Conservation (phyloP, 192 early-diverging fungal species). For the Backusella macrospora region DNA sequence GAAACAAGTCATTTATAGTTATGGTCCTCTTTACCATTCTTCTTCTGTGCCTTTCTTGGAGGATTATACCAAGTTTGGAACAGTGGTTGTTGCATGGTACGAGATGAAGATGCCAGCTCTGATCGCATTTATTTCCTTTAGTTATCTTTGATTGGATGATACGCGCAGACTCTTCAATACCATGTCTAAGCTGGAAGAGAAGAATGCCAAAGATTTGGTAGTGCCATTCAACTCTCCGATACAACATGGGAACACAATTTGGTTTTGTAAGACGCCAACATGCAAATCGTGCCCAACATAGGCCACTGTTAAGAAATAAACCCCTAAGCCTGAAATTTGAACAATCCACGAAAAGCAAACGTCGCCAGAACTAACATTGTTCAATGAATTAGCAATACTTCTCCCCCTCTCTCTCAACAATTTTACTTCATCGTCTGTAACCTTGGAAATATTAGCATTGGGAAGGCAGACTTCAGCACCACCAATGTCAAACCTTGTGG, state of each 20-base stretch:
- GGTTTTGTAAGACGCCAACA: not conserved
- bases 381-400: not conserved
- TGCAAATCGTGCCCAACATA: not conserved
- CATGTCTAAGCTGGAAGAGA: not conserved
- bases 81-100: too few species aligned
- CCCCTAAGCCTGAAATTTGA: not conserved
- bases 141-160: too few species aligned
- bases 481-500: not conserved
- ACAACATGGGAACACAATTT: not conserved
- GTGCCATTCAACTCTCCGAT: not conserved
- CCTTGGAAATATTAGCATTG: not conserved
- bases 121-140: too few species aligned
- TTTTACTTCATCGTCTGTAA: not conserved
- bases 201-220: not conserved
- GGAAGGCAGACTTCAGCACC: not conserved
- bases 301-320: not conserved
- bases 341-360: not conserved
- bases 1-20: too few species aligned
- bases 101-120: too few species aligned
- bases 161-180: not conserved
- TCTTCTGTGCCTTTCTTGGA: too few species aligned
- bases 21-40: too few species aligned
- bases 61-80: too few species aligned
- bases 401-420: not conserved
- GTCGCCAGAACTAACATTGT: not conserved